phyloP scores from a whole-genome alignment of 176 grass and related monocot species.

The Saccharum spontaneum region DNA sequence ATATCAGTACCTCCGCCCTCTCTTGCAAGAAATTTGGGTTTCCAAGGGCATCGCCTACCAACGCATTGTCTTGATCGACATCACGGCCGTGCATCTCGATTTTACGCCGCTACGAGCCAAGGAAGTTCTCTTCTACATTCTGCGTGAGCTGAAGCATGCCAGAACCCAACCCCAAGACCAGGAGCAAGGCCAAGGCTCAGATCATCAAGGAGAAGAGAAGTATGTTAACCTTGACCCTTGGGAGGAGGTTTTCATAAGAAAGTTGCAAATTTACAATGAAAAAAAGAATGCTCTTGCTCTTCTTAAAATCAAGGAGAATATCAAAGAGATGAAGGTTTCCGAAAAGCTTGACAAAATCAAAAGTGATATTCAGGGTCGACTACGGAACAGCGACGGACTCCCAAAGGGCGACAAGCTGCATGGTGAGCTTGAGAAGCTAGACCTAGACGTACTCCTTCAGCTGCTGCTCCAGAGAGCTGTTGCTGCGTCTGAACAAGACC shows the following conservation, averaged over 20 bases:
- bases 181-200: too few relatives aligned
- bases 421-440: too few relatives aligned
- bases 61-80: not conserved
- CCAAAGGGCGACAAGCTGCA: not conserved
- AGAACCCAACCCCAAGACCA: not conserved
- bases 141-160: not conserved
- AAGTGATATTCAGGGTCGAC: not conserved
- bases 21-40: not conserved
- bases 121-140: conserved; percentile 36
- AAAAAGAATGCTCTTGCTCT: not conserved
- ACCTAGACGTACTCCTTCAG: not conserved
- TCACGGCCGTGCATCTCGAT: rapidly evolving
- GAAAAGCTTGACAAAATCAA: not conserved
- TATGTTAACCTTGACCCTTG: too few relatives aligned
- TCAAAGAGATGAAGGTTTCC: not conserved
- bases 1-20: rapidly evolving
- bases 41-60: not conserved
- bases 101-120: not conserved
- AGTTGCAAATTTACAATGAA: not conserved
- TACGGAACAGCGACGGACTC: too few relatives aligned
- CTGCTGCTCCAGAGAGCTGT: not conserved
- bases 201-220: too few relatives aligned
- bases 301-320: not conserved
- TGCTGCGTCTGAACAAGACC: not conserved
- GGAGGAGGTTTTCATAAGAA: not conserved